phyloP scores from a whole-genome alignment of 2,329 filamentous ascomycete species.

The Myotisia sp. region DNA sequence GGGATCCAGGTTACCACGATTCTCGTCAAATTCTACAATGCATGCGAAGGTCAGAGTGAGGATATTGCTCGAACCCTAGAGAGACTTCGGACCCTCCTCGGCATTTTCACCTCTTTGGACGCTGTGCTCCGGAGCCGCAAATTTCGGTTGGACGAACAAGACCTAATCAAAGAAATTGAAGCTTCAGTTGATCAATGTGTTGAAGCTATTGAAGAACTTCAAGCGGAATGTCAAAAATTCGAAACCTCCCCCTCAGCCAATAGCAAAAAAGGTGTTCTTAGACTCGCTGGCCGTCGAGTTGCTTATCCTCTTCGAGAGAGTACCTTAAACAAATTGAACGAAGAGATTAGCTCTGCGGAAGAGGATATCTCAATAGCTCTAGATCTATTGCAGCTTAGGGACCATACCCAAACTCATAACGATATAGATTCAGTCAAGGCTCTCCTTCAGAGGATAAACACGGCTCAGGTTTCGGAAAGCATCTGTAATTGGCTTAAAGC shows the following conservation, averaged over 20 bases:
- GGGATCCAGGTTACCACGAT: constrained; percentile 19
- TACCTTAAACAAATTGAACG: constrained; percentile 27
- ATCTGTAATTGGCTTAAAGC: constrained; percentile 24
- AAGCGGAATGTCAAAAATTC: constrained; percentile 18
- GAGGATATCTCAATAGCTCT: constrained; percentile 20
- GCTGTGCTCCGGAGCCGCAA: background rate
- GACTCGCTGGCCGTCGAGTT: constrained; percentile 11
- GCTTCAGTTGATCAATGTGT: constrained; percentile 16
- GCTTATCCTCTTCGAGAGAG: constrained; percentile 21
- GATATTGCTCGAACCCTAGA: background rate
- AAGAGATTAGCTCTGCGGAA: constrained; percentile 23
- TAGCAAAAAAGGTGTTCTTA: constrained; percentile 7
- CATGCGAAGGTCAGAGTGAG: background rate
- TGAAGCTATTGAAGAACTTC: constrained; percentile 19
- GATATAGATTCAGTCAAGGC: constrained; percentile 3
- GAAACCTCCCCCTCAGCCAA: constrained; percentile 5
- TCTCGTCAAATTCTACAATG: constrained; percentile 22
- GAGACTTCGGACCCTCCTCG: background rate
- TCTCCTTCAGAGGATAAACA: constrained; percentile 1
- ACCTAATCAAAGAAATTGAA: constrained; percentile 16
- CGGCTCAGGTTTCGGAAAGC: constrained; percentile 2
- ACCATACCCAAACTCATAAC: constrained; percentile 3
- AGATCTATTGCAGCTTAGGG: constrained; percentile 19
- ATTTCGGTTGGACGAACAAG: constrained; percentile 1
- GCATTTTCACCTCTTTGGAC: background rate